Base-by-base conservation (phyloP, 225 moss, liverwort and hornwort genomes). In the Straminergon stramineum region DNA sequence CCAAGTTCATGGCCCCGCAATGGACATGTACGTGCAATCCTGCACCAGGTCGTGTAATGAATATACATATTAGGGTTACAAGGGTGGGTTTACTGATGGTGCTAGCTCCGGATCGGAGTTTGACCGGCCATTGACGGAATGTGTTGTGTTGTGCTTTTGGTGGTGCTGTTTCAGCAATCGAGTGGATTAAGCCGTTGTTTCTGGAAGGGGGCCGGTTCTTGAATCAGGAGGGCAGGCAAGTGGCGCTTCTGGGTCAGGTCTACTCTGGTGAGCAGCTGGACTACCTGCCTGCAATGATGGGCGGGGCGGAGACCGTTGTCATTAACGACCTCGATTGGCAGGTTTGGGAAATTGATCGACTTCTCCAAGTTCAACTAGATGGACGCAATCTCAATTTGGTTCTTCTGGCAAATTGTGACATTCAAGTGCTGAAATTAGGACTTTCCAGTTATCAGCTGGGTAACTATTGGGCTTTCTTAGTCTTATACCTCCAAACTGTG, bases 261-360 rank as follows among this genome's bases (percentile, higher is more conserved):
- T 94, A 94, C 79, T 95, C 98, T 31, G 95, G 97, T 68, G 92
- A 96, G 86, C 95, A 95, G 89, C 95, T 96, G 64, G 95, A 96
- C 75, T 92, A 95, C 81, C 93, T 99, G 18, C 94, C 95, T 43
- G 93, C 94, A n/a, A 92, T 96, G 91, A 94, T 95, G 85, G 95
- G 96, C 57, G 92, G 91, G 84, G 91, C 96, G 58, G 95, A 96
- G 57, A 91, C 91, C 62, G 95, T 98, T 71, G 96, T 98, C 70
- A 96, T 98, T 84, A 96, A 96, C 84, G 96, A 96, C 73, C 94
- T 95, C 27, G 97, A 98, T 78, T 96, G 98, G 98, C 95, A 98
- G 96, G 95, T 97, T 63, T 55, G 79, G 62, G 26, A 41, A 83
- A 76, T 37, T 32, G 66, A 79, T 66, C 39, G 93, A 79, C 27